Evolutionary conservation across 441 rosid genomes (phyloP).

Genomic region (Flueggea neowawraea): DNA sequence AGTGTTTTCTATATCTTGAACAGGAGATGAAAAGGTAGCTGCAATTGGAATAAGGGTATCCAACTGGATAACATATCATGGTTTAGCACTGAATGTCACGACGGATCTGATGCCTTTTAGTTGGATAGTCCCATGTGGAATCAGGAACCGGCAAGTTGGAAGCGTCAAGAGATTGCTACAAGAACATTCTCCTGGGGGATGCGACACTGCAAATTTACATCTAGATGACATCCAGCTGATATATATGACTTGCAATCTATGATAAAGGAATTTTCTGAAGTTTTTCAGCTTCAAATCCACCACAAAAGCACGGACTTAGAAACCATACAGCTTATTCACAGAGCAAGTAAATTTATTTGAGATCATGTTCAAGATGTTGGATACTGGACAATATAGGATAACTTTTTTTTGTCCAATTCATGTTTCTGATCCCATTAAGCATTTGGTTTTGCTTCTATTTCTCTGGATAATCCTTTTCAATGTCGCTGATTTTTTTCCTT

Average conservation of each 20-base stretch:
- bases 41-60: constrained; percentile 79
- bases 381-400: too few species aligned
- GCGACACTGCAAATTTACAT: not conserved
- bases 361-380: too few species aligned
- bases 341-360: too few species aligned
- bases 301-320: constrained; percentile 15
- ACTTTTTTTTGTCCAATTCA: too few species aligned
- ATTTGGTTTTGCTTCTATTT: too few species aligned
- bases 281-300: constrained; percentile 55
- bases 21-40: constrained; percentile 75
- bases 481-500: too few species aligned
- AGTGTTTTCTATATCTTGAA: too few species aligned
- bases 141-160: constrained; percentile 64
- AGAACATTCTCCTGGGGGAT: constrained; percentile 12
- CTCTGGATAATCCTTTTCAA: too few species aligned
- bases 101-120: constrained; percentile 71
- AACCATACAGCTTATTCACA: not conserved
- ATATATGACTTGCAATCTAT: constrained; percentile 46
- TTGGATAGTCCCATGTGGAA: constrained; percentile 84
- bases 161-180: constrained; percentile 49
- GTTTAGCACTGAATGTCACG: constrained; percentile 79
- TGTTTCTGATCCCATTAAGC: too few species aligned
- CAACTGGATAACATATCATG: constrained; percentile 81
- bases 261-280: constrained; percentile 61
- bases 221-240: constrained; percentile 35